Base-by-base conservation (phyloP, 805 yeast species). In the Pichia gijzeniarum region DNA sequence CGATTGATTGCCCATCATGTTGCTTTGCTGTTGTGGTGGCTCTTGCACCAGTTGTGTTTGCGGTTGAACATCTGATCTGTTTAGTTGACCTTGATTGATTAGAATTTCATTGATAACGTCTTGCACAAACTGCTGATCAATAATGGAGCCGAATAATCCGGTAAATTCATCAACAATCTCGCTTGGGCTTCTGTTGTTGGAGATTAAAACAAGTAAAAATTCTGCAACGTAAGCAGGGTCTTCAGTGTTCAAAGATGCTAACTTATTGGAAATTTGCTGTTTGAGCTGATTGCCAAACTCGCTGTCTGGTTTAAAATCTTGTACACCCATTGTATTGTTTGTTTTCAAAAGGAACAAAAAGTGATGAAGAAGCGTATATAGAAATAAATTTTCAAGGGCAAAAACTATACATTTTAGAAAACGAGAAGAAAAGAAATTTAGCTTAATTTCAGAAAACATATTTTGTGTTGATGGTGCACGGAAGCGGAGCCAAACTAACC, bases 191-290 rank as follows among this genome's bases (percentile, higher is more conserved):
- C 82, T 79, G 54, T 82, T 80, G 53, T 82, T 82, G 13, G 82
- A 80, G 49, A 85, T 81, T 61, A 85, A 68, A 37, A 83, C 73
- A n/a, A 80, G 73, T 46, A 85, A 78, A 57, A 76, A 85, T 61
- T 85, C 93, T 13, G 93, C 85, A 35, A 82, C 80, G 53, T 80
- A 82, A 38, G 65, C 69, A 21, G 74, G 70, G 54, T 77, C 82
- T 45, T 76, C 81, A 10, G 64, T 64, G 48, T 69, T 70, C 21
- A 73, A 49, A 37, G 66, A 64, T 17, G 57, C 57, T 28, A 74
- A 60, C 54, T 68, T 70, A 40, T 62, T 61, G 16, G 73, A 67
- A 7, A 76, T 68, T 35, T 64, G 67, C 19, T 62, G 60, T 54
- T 74, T 74, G 41, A 76, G 54, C 47, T 70, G 72, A 47, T 68